Evolutionary conservation across 1,284 basidiomycete species (phyloP).

Genomic region (Acaromyces ingoldii): DNA sequence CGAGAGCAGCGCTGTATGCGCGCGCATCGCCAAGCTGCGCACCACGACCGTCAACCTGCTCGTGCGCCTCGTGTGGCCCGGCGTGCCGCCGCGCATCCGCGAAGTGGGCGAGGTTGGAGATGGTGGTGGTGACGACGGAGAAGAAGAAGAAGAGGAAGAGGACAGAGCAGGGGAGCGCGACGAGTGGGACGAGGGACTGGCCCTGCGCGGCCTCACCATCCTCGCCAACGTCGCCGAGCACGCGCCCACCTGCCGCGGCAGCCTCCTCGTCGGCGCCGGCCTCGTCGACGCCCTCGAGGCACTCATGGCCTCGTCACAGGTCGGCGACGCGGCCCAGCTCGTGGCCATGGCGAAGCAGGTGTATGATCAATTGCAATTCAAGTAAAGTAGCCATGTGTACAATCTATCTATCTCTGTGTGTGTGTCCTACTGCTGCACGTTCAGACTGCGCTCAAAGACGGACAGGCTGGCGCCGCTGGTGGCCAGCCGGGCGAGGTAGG

Average conservation of each 20-base stretch:
- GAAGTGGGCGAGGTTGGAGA: background rate
- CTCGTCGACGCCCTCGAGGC: too few relatives aligned
- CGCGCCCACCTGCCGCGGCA: too few relatives aligned
- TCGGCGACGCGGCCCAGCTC: too few relatives aligned
- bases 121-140: background rate
- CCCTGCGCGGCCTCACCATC: slow-evolving; percentile 9
- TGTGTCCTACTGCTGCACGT: too few relatives aligned
- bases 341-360: too few relatives aligned
- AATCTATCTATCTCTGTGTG: too few relatives aligned
- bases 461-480: slow-evolving; percentile 38
- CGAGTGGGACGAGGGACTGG: background rate
- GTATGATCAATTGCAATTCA: too few relatives aligned
- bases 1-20: background rate
- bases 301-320: too few relatives aligned
- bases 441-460: slow-evolving; percentile 31
- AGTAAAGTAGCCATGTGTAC: too few relatives aligned
- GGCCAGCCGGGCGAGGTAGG: slow-evolving; percentile 39
- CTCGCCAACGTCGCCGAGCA: too few relatives aligned
- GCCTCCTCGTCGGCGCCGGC: too few relatives aligned
- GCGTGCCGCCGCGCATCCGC: background rate
- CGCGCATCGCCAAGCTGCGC: background rate
- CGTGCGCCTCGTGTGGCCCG: background rate
- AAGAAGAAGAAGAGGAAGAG: slow-evolving; percentile 3
- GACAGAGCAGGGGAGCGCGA: background rate
- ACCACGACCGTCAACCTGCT: slow-evolving; percentile 1